These are phyloP conservation scores for Pythium apleroticum DNA, from an alignment of 352 stramenopile genomes.

Conservation along the genomic window DNA sequence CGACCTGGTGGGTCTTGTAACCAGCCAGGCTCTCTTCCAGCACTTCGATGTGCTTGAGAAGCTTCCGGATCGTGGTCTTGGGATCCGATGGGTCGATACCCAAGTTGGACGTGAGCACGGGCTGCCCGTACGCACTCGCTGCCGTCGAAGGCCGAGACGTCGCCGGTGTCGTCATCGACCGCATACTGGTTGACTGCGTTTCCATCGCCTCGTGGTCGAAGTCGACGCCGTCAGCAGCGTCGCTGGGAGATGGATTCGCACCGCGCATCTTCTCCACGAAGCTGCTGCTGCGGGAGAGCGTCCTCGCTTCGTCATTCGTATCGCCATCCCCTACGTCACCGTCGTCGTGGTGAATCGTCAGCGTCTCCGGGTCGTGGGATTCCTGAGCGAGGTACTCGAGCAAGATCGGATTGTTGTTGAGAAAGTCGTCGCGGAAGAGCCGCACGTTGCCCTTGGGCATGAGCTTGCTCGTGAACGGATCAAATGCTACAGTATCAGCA, in stretches of 20 bases:
- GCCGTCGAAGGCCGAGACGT: conserved; percentile 23
- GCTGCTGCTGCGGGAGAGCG: conserved; percentile 20
- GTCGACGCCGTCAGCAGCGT: background rate
- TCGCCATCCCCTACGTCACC: conserved; percentile 14
- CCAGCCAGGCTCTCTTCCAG: conserved; percentile 63
- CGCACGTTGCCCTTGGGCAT: conserved; percentile 79
- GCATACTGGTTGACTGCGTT: background rate
- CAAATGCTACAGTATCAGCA: conserved; percentile 26
- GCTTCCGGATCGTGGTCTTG: conserved; percentile 75
- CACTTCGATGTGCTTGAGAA: conserved; percentile 84
- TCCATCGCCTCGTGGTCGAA: background rate
- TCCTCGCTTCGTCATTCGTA: conserved; percentile 5
- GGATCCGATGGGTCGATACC: conserved; percentile 78
- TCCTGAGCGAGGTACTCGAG: conserved; percentile 76
- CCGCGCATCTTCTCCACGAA: conserved; percentile 68
- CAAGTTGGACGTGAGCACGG: conserved; percentile 51
- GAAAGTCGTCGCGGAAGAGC: conserved; percentile 81
- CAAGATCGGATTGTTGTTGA: conserved; percentile 84
- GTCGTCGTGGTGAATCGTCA: conserved; percentile 8
- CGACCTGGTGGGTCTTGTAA: conserved; percentile 54
- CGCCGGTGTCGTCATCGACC: background rate
- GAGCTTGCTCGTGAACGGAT: conserved; percentile 54
- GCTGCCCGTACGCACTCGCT: conserved; percentile 12
- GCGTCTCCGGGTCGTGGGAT: conserved; percentile 20
- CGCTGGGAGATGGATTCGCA: conserved; percentile 36